Base-by-base conservation (phyloP, 2,329 filamentous ascomycete species). In the Cercospora sp. region DNA sequence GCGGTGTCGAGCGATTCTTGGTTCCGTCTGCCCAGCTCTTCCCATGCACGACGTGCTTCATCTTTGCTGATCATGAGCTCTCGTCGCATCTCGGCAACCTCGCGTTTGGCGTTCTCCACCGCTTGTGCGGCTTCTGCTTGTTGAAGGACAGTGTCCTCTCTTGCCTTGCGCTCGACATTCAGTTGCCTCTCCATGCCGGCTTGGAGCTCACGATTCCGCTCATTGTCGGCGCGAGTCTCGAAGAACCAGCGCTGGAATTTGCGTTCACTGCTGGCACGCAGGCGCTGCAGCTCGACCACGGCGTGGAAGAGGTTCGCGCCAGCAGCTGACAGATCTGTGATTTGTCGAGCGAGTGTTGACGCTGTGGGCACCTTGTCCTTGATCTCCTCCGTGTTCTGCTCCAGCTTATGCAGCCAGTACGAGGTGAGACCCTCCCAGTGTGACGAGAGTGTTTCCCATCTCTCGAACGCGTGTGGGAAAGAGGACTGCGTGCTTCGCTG, bases 211-310 rank as follows among this genome's bases (percentile, higher is more conserved):
- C 92, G 90, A 61, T 90, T 87, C 30, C 91, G 89, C 81, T 98
- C 95, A 72, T 97, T 88, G 73, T 98, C 94, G 34, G 90, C 87
- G 62, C 94, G 87, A 7, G 94, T 97, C 79, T 99, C 95, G 74
- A 97, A 97, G 81, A 98, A 98, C 95, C 95, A 99, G 61, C 95
- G 88, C 81, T 99, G 95, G 75, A 99, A 99, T 79, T 98, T 98
- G 71, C 95, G 89, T 80, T 99, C 95, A 0, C 94, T 98, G 66
- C 93, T 97, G 43, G 95, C 95, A 53, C 95, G 91, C 28, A 99
- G 85, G 32, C 95, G 90, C 79, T 99, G 95, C 57, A 99, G 84
- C 80, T 99, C 95, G 3, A 99, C 95, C 0, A 99, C 94, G 9
- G 95, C 95, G 79, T 99, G 95, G 79, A 99, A 99, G 0, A 99